Percentiles rank a stretch among this genome's conserved stretches.
Evolutionary conservation across 345 rosid species (phyloP).

Genomic region (Cardamine chenopodiifolia): DNA sequence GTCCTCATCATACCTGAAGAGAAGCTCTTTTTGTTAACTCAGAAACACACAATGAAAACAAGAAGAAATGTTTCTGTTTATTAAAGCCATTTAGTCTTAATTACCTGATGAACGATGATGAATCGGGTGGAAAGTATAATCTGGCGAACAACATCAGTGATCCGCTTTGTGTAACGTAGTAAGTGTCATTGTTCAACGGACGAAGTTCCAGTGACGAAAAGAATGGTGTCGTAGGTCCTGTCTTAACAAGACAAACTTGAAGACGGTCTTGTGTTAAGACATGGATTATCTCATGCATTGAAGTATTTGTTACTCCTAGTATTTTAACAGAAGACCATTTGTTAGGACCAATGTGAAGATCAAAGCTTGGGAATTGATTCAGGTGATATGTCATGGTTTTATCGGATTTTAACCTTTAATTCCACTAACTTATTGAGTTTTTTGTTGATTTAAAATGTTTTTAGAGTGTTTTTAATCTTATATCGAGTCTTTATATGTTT

Average conservation of each 20-base stretch:
- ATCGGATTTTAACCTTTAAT: no score
- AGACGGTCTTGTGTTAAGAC: slow-evolving; percentile 23
- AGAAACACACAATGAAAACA: no score
- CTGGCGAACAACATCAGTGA: slow-evolving; percentile 16
- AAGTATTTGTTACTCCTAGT: no score
- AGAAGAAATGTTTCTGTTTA: no score
- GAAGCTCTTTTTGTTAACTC: no score
- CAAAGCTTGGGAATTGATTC: slow-evolving; percentile 14
- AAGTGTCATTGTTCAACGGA: slow-evolving; percentile 20
- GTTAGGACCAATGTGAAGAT: slow-evolving; percentile 39
- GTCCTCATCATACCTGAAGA: no score
- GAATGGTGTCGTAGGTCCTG: slow-evolving; percentile 18
- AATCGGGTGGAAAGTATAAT: slow-evolving; percentile 7
- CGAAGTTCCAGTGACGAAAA: slow-evolving; percentile 37
- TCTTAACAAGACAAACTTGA: slow-evolving; percentile 43
- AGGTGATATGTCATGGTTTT: no score
- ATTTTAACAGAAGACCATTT: slow-evolving; percentile 32
- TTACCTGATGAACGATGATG: slow-evolving; percentile 27
- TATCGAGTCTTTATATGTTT: no score
- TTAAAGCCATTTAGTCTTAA: no score
- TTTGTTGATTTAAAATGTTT: no score
- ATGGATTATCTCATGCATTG: slow-evolving; percentile 32
- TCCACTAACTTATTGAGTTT: no score
- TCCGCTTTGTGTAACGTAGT: slow-evolving; percentile 37
- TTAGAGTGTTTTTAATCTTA: no score